Conservation (phyloP, 1,139 yeast genomes). For the Yamadazyma mexicana region DNA sequence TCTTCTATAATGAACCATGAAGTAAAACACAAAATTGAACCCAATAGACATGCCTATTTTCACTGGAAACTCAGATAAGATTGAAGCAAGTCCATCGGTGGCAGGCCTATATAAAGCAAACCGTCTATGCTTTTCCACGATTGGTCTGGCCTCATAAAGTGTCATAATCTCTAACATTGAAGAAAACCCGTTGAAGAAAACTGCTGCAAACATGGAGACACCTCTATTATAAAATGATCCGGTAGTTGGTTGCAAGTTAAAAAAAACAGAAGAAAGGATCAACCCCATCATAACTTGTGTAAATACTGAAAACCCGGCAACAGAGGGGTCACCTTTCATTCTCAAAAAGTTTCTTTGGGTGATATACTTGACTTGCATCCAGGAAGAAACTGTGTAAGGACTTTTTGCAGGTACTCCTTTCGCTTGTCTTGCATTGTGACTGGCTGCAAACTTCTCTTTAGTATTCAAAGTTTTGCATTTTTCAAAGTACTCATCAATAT, state of each 20-base stretch:
- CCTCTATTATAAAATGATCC: constrained; percentile 65
- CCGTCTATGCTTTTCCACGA: constrained; percentile 75
- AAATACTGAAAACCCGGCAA: constrained; percentile 55
- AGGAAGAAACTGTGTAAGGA: constrained; percentile 64
- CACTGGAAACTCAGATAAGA: constrained; percentile 57
- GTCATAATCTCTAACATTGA: constrained; percentile 72
- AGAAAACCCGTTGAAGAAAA: constrained; percentile 75
- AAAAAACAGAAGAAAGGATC: constrained; percentile 71
- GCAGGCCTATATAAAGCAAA: constrained; percentile 67
- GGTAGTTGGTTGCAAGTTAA: constrained; percentile 46
- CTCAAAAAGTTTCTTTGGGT: constrained; percentile 62
- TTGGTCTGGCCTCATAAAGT: constrained; percentile 66
- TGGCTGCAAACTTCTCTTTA: constrained; percentile 31
- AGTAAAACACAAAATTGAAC: constrained; percentile 51
- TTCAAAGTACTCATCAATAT: constrained; percentile 30
- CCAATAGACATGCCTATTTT: constrained; percentile 45
- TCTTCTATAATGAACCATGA: constrained; percentile 54
- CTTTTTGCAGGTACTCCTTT: constrained; percentile 52
- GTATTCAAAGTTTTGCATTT: constrained; percentile 17
- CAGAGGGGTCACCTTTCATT: constrained; percentile 62
- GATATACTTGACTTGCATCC: constrained; percentile 62
- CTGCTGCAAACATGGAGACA: constrained; percentile 73
- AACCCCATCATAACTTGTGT: constrained; percentile 71
- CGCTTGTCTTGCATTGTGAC: constrained; percentile 60
- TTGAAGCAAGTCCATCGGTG: constrained; percentile 59